These are phyloP conservation scores for Eucalyptus caleyi DNA, from an alignment of 345 rosid species.

Conservation along the genomic window DNA sequence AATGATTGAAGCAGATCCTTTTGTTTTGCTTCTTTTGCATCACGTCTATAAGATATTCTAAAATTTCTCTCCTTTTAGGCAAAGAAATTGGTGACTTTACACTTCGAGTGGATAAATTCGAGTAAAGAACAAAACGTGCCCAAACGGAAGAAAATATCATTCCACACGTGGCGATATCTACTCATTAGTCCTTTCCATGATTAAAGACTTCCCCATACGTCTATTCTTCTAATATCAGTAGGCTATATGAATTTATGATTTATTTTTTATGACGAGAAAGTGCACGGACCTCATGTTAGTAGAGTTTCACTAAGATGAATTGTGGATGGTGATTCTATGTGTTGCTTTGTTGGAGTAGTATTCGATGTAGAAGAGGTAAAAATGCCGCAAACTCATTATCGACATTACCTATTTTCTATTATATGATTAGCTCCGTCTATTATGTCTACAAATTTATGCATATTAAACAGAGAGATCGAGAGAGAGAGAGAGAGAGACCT, in stretches of 20 bases:
- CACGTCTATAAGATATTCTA: background rate
- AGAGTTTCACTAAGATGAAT: background rate
- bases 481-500: constrained; percentile 24
- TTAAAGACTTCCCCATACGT: background rate
- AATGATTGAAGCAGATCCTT: background rate
- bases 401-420: background rate
- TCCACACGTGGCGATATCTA: background rate
- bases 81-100: background rate
- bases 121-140: background rate
- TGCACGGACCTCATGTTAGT: background rate
- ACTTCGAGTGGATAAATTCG: background rate
- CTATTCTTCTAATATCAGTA: background rate
- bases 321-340: background rate
- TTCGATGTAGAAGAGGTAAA: background rate
- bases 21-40: background rate
- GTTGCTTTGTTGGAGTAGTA: background rate
- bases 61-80: background rate
- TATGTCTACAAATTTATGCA: background rate
- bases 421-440: background rate
- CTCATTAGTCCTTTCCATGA: background rate
- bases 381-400: background rate
- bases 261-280: background rate
- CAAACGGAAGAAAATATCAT: background rate
- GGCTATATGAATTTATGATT: background rate
- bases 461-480: background rate